These are phyloP conservation scores for Crassisporium funariophilum DNA, from an alignment of 768 basidiomycete species.

Conservation along the genomic window DNA sequence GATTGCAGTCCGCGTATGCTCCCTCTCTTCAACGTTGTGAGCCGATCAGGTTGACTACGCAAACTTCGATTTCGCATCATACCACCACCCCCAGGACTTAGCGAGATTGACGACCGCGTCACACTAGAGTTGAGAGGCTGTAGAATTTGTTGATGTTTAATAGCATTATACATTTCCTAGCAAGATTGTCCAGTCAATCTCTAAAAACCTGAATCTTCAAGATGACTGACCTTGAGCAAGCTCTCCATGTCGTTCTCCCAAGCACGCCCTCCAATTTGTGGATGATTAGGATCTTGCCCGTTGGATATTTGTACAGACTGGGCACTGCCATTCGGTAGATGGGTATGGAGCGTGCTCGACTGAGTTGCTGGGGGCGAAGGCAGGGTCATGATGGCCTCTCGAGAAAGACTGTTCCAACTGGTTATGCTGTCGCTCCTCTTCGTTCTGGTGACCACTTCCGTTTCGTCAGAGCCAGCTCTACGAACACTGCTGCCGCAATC, in stretches of 20 bases:
- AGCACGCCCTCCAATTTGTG: constrained; percentile 55
- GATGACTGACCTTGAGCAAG: constrained; percentile 68
- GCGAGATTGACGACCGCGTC: constrained; percentile 51
- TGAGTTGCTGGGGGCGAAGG: constrained; percentile 33
- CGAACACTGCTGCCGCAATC: constrained; percentile 63
- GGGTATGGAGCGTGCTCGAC: constrained; percentile 29
- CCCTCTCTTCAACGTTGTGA: constrained; percentile 82
- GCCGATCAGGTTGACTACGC: constrained; percentile 69
- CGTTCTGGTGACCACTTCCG: constrained; percentile 53
- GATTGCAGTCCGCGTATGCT: constrained; percentile 89
- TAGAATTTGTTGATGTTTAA: constrained; percentile 89
- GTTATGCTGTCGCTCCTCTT: constrained; percentile 84
- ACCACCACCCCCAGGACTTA: constrained; percentile 52
- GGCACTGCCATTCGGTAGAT: constrained; percentile 59
- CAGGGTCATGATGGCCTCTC: constrained; percentile 52
- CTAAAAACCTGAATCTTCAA: not conserved
- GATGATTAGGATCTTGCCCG: constrained; percentile 32
- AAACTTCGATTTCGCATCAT: constrained; percentile 71
- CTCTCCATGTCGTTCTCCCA: constrained; percentile 91
- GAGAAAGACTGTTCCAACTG: constrained; percentile 81
- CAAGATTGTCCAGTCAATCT: not conserved
- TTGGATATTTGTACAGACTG: constrained; percentile 61
- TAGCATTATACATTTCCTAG: constrained; percentile 92
- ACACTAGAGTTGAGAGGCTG: constrained; percentile 65
- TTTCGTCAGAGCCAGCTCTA: constrained; percentile 57